phyloP scores from a whole-genome alignment of 495 filamentous ascomycete genomes.

The Clavariopsis aquatica region DNA sequence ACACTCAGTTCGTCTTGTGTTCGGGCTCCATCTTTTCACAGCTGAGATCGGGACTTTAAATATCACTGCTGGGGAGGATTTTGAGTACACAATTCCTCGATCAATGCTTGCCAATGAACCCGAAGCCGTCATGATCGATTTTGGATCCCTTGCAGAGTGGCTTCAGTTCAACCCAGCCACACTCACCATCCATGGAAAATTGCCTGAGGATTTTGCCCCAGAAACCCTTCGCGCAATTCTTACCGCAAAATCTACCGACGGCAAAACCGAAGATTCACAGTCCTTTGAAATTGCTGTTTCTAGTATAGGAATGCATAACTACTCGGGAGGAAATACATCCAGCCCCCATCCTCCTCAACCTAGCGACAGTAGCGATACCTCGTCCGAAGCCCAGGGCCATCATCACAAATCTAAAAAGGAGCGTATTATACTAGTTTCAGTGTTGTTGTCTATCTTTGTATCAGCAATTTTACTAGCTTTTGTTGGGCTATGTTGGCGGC shows the following conservation, averaged over 20 bases:
- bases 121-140: conserved; percentile 56
- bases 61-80: conserved; percentile 62
- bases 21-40: conserved; percentile 50
- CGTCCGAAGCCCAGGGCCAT: neutral
- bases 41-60: conserved; percentile 51
- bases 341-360: neutral
- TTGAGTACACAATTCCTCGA: conserved; percentile 63
- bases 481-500: conserved; percentile 15
- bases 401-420: conserved; percentile 4
- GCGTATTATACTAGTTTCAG: conserved; percentile 14
- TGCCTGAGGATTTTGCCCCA: conserved; percentile 54
- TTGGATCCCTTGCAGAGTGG: conserved; percentile 62
- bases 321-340: conserved; percentile 1
- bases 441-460: conserved; percentile 7
- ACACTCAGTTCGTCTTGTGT: conserved; percentile 62
- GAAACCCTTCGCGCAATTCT: conserved; percentile 30
- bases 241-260: conserved; percentile 23
- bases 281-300: conserved; percentile 33
- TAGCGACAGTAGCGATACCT: neutral
- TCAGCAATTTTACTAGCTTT: conserved; percentile 21
- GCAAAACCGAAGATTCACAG: conserved; percentile 31
- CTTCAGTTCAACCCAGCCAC: conserved; percentile 62
- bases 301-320: neutral
- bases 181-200: conserved; percentile 61
- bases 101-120: conserved; percentile 55